phyloP scores from a whole-genome alignment of 2,329 filamentous ascomycete genomes.

The Emmonsia crescens region DNA sequence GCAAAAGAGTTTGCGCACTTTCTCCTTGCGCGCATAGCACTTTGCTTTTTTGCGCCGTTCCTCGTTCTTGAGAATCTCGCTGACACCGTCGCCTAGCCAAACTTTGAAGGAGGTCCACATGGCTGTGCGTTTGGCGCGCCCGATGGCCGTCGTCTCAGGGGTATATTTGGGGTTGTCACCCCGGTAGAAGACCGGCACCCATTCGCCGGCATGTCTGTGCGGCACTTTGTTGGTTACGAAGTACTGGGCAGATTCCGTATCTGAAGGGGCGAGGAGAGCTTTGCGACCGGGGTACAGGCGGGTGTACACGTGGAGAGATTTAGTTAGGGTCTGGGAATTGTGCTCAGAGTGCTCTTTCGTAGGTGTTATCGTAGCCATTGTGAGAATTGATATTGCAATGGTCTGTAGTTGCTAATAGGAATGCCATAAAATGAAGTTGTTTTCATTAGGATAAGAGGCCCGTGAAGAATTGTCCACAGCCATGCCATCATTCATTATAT shows the following conservation, averaged over 20 bases:
- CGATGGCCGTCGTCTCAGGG: not conserved
- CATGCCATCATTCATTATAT: not conserved
- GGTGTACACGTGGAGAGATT: not conserved
- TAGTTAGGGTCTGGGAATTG: not conserved
- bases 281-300: not conserved
- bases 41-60: not conserved
- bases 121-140: not conserved
- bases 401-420: not conserved
- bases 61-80: not conserved
- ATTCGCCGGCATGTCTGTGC: not conserved
- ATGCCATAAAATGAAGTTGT: not conserved
- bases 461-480: not conserved
- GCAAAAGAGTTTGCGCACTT: conserved; percentile 1
- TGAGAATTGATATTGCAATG: not conserved
- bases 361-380: not conserved
- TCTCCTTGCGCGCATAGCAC: not conserved
- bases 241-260: not conserved
- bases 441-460: not conserved
- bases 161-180: conserved; percentile 4
- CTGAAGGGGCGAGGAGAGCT: not conserved
- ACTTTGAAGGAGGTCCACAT: conserved; percentile 4
- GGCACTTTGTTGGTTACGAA: conserved; percentile 1
- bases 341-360: not conserved
- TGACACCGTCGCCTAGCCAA: not conserved
- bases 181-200: not conserved